These are phyloP conservation scores for Sporothrix pallida DNA, from an alignment of 2,329 filamentous ascomycete species.

Conservation along the genomic window DNA sequence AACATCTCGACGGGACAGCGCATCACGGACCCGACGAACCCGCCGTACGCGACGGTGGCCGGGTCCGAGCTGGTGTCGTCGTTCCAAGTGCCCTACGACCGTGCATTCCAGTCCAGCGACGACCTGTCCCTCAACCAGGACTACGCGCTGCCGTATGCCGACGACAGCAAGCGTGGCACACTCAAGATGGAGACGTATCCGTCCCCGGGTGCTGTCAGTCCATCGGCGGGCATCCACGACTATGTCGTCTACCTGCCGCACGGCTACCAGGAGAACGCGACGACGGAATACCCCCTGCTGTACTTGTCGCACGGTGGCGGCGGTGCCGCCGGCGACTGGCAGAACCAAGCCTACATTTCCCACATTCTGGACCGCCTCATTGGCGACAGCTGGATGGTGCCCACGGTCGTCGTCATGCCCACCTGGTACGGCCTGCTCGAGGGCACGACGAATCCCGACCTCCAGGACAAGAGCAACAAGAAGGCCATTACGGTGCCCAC, in stretches of 20 bases:
- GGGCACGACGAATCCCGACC: neutral
- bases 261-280: neutral
- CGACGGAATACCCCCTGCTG: slow-evolving; percentile 1
- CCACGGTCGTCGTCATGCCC: slow-evolving; percentile 10
- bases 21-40: slow-evolving; percentile 8
- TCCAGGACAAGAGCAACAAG: neutral
- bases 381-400: slow-evolving; percentile 10
- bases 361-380: slow-evolving; percentile 5
- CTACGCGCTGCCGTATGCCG: slow-evolving; percentile 5
- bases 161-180: neutral
- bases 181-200: neutral
- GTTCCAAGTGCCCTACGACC: slow-evolving; percentile 5
- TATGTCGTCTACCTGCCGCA: slow-evolving; percentile 6
- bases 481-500: neutral
- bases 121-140: slow-evolving; percentile 9
- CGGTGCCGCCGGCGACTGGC: slow-evolving; percentile 13
- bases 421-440: neutral
- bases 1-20: neutral
- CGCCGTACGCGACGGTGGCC: slow-evolving; percentile 2
- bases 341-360: slow-evolving; percentile 1
- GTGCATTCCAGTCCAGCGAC: slow-evolving; percentile 3
- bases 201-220: neutral
- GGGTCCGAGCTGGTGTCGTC: slow-evolving; percentile 5
- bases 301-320: slow-evolving; percentile 7
- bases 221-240: slow-evolving; percentile 1